Base-by-base conservation (phyloP, 805 yeast genomes). In the Monosporozyma unispora region DNA sequence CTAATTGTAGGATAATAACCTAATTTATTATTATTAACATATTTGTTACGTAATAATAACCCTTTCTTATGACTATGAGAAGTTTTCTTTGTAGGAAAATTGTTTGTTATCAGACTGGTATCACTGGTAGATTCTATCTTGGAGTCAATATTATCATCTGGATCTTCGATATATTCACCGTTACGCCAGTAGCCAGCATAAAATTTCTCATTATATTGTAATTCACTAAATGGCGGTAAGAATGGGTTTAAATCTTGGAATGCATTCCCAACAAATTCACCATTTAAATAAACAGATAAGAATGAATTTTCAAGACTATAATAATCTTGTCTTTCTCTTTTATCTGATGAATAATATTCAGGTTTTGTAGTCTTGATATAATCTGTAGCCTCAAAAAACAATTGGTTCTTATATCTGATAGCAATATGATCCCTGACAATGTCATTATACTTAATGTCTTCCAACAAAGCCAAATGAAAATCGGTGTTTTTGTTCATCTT, bases 1-100 rank as follows among this genome's bases (percentile, higher is more conserved):
- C 96, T 85, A 31, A 87, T 74, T 70, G 89, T 87, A 1, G 99
- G 98, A 67, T 82, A 93, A 63, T 93, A 93, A 0, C 98, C 99
- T 48, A 88, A 68, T 41, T 79, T 70, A 0, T 96, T 96, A 62
- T 93, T 96, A 62, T 93, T 95, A 12, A 58, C 78, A 59, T 69
- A 54, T 67, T 70, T 65, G 49, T 66, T 67, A 40, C 64, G 57
- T 28, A 66, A 48, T 3, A 66, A 42, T 3, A 50, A 33, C 0
- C 62, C 61, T 31, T 56, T 56, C 21, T 37, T 33, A 22, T 41
- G 38, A 18, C 33, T 40, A 18, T 19, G 23, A 4, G 39, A 14
- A 73, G 54, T 57, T 67, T 51, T 72, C 74, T 28, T 57, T 57
- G 4, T 68, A 59, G 18, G 8, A 18, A 16, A 18, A 18, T 25